phyloP scores from a whole-genome alignment of 2,329 filamentous ascomycete species.

The Cercospora sp. region DNA sequence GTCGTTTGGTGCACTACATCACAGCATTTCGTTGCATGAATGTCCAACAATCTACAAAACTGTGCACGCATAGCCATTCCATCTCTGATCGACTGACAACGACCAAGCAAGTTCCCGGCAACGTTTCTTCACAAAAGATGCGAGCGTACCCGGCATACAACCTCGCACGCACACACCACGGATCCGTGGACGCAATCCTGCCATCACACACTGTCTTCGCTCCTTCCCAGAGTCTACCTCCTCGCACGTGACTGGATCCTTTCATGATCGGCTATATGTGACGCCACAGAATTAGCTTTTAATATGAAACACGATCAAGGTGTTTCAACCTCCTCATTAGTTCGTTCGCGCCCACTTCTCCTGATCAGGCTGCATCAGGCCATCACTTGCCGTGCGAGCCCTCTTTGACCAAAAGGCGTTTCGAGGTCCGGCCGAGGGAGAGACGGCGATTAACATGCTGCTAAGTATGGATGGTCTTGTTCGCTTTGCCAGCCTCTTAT shows the following conservation, averaged over 20 bases:
- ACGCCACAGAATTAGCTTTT: background rate
- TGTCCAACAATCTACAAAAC: background rate
- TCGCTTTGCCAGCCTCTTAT: background rate
- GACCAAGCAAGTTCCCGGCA: background rate
- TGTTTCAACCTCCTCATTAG: background rate
- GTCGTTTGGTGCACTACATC: background rate
- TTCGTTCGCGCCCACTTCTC: background rate
- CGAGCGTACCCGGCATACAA: background rate
- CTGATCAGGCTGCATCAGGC: background rate
- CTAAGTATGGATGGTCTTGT: background rate
- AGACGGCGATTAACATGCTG: background rate
- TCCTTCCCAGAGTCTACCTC: background rate
- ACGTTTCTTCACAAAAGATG: background rate
- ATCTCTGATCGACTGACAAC: too few species aligned
- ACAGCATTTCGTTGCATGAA: background rate
- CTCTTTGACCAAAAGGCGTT: background rate
- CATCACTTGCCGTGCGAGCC: background rate
- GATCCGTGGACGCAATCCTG: background rate
- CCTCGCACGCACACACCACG: background rate
- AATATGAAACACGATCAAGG: conserved; percentile 1
- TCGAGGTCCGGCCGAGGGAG: background rate
- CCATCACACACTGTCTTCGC: background rate
- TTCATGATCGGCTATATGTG: background rate
- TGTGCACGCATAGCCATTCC: background rate
- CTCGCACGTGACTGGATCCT: background rate